Evolutionary conservation across 2,329 filamentous ascomycete genomes (phyloP).

Genomic region (Paraphoma sp.): DNA sequence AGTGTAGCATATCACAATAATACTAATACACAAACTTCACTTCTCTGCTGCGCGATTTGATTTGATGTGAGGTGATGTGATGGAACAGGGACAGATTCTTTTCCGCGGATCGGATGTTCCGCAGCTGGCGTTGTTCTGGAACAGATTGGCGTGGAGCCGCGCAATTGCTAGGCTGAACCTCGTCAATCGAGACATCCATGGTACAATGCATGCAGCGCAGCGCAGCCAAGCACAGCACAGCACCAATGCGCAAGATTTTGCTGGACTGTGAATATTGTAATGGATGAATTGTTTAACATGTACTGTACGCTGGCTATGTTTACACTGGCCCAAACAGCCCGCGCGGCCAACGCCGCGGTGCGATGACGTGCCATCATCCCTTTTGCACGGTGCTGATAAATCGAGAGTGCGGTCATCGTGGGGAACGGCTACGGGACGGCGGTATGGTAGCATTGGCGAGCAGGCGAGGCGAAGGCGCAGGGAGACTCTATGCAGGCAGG

Average conservation of each 20-base stretch:
- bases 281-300: no score
- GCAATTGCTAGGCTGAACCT: background rate
- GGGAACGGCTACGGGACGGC: conserved; percentile 13
- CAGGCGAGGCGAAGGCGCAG: conserved; percentile 6
- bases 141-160: conserved; percentile 10
- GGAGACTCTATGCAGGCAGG: background rate
- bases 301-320: no score
- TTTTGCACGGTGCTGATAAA: conserved; percentile 37
- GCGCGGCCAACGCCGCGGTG: background rate
- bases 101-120: background rate
- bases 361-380: conserved; percentile 21
- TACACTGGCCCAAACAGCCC: background rate
- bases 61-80: background rate
- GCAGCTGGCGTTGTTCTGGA: conserved; percentile 15
- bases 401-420: conserved; percentile 24
- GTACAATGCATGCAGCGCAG: background rate
- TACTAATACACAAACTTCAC: background rate
- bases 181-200: background rate
- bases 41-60: background rate
- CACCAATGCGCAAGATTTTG: background rate
- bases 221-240: background rate
- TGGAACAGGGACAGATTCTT: background rate
- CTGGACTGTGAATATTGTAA: no score
- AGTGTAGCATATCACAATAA: conserved; percentile 9
- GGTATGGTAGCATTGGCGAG: conserved; percentile 2